Percentiles rank a stretch among this genome's conserved stretches.
These are phyloP conservation scores for Cordyceps fumosorosea DNA, from an alignment of 2,329 filamentous ascomycete genomes.

Conservation along the genomic window DNA sequence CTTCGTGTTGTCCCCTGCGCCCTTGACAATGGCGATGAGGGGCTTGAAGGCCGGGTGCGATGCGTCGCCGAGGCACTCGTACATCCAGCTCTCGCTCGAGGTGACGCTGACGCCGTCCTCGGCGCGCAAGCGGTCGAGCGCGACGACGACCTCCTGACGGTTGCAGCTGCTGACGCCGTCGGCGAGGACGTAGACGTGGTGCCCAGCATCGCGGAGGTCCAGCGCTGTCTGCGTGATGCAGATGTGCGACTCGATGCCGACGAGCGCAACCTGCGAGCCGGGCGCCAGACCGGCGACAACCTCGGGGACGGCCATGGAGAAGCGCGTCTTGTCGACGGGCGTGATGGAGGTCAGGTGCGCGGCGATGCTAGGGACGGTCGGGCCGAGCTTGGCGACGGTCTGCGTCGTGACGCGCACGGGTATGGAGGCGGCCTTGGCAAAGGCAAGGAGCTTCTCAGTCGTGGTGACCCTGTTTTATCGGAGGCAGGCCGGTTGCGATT, in stretches of 20 bases:
- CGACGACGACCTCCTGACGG: slow-evolving; percentile 70
- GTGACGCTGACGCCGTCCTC: slow-evolving; percentile 70
- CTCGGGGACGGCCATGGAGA: slow-evolving; percentile 77
- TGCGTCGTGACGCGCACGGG: slow-evolving; percentile 86
- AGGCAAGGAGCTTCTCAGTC: slow-evolving; percentile 60
- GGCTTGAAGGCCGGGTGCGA: slow-evolving; percentile 63
- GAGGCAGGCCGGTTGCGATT: background rate
- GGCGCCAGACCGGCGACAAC: slow-evolving; percentile 38
- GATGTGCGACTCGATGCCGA: slow-evolving; percentile 91
- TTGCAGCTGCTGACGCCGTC: slow-evolving; percentile 90
- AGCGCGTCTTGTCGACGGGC: slow-evolving; percentile 77
- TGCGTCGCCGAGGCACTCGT: slow-evolving; percentile 84
- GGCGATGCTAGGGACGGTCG: slow-evolving; percentile 67
- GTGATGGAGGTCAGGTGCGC: slow-evolving; percentile 45
- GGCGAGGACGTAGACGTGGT: slow-evolving; percentile 78
- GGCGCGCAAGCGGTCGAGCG: slow-evolving; percentile 65
- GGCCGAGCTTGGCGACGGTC: slow-evolving; percentile 68
- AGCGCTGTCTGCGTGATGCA: slow-evolving; percentile 90
- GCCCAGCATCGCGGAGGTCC: slow-evolving; percentile 67
- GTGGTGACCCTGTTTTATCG: slow-evolving; percentile 51
- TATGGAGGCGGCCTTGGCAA: slow-evolving; percentile 59
- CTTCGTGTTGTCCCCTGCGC: slow-evolving; percentile 64
- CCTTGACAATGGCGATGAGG: slow-evolving; percentile 73
- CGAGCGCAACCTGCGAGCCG: slow-evolving; percentile 60
- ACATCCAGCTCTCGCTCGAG: slow-evolving; percentile 82